phyloP scores from a whole-genome alignment of 176 grass and related monocot genomes.

The Rhynchospora pubera region DNA sequence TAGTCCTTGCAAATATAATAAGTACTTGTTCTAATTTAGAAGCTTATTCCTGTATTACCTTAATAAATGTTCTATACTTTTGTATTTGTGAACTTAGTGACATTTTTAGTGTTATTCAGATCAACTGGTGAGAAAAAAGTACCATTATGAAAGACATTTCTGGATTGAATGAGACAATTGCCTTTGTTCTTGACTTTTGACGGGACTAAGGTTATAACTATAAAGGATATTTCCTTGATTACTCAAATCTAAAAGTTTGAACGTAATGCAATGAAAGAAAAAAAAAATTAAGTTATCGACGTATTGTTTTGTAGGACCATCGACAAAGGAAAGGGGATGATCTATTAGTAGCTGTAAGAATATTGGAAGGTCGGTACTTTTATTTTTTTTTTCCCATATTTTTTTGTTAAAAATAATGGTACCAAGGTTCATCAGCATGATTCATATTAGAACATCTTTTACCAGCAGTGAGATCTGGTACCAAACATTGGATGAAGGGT shows the following conservation, averaged over 20 bases:
- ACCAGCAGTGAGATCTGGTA: too few relatives aligned
- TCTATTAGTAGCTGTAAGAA: conserved; percentile 76
- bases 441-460: too few relatives aligned
- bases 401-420: not conserved
- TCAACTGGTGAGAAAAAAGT: conserved; percentile 49
- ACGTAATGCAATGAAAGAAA: not conserved
- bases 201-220: conserved; percentile 73
- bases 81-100: not conserved
- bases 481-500: too few relatives aligned
- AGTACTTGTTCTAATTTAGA: not conserved
- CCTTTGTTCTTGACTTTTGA: conserved; percentile 77
- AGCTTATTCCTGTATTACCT: not conserved
- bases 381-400: conserved; percentile 25
- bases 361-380: conserved; percentile 61
- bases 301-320: conserved; percentile 50
- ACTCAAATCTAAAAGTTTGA: not conserved
- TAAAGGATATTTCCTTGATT: not conserved
- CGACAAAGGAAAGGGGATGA: conserved; percentile 78
- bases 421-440: too few relatives aligned
- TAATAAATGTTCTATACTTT: not conserved
- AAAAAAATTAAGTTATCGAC: conserved; percentile 7
- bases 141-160: conserved; percentile 69
- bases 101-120: conserved; percentile 29
- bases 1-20: not conserved
- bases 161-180: conserved; percentile 83